Conservation (phyloP, 116 monocot genomes). For the Papilionanthe hybrid region DNA sequence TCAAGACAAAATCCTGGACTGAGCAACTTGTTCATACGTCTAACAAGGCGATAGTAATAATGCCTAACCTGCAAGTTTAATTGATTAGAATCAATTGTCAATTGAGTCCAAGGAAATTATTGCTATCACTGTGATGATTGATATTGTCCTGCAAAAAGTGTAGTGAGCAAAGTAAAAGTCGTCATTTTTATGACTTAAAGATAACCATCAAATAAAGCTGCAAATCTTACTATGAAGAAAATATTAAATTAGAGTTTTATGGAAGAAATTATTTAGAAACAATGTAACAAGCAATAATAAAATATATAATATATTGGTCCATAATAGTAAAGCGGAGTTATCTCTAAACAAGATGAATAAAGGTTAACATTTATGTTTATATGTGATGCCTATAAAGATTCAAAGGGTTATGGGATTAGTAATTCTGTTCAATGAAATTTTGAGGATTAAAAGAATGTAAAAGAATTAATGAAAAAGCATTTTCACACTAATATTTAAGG, state of each 20-base stretch:
- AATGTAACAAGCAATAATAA: too few species aligned
- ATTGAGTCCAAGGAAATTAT: not conserved
- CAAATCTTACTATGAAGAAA: not conserved
- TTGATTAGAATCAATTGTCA: not conserved
- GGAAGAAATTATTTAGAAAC: too few species aligned
- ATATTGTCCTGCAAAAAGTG: not conserved
- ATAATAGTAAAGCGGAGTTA: too few species aligned
- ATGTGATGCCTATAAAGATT: too few species aligned
- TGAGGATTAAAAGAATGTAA: too few species aligned
- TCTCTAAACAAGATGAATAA: too few species aligned
- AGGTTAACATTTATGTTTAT: too few species aligned
- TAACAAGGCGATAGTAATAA: conserved; percentile 94
- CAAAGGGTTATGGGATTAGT: too few species aligned
- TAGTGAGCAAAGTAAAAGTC: not conserved
- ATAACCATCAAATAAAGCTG: not conserved
- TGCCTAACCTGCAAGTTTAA: conserved; percentile 73
- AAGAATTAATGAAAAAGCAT: too few species aligned
- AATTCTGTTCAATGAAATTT: too few species aligned
- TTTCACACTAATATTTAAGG: too few species aligned
- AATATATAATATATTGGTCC: too few species aligned
- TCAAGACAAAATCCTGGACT: conserved; percentile 85
- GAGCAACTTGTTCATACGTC: conserved; percentile 94
- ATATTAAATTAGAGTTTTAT: not conserved
- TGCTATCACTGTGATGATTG: not conserved
- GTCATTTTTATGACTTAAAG: not conserved